Base-by-base conservation (phyloP, 345 rosid species). In the Ricinus communis region DNA sequence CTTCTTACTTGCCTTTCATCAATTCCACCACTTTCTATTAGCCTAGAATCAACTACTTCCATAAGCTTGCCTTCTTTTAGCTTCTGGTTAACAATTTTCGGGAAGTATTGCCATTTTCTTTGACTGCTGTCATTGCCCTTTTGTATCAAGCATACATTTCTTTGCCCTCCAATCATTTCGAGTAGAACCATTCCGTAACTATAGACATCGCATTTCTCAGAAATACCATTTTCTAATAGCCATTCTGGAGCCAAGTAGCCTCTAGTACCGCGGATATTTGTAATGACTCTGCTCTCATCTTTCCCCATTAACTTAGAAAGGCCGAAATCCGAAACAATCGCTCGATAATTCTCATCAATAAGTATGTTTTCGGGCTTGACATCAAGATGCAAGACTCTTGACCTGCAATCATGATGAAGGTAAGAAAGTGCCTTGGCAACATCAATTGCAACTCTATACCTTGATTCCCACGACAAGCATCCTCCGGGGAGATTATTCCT, bases 1-100 rank as follows among this genome's bases (percentile, higher is more conserved):
- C 81, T 86, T 80, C 49, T 87, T 49, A 91, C 80, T 55, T 86
- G 78, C 62, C 62, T 86, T 81, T 93, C 98, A 5, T 88, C 86
- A 7, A 91, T 22, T 0, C 76, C 88, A 49, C 86, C 87, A 0
- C 43, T 71, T 28, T 77, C 86, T 7, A 77, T 4, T 27, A 93
- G 70, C 74, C 96, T 74, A 0, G 19, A 62, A 76, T 93, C 98
- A 4, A 93, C 91, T 25, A 81, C 81, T 70, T 91, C 98, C 90
- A 89, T 85, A 0, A 88, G 49, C 56, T 68, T 89, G 18, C 91
- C 89, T 76, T 91, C 89, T 58, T 62, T 83, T 74, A 87, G 65
- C 71, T 85, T 93, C 83, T 85, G 71, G 13, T 73, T 77, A 49
- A 87, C 91, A 7, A 88, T 84, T 71, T 83, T 89, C 0, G 97